phyloP scores from a whole-genome alignment of 1,284 basidiomycete genomes.

The Hortiboletus rubellus region DNA sequence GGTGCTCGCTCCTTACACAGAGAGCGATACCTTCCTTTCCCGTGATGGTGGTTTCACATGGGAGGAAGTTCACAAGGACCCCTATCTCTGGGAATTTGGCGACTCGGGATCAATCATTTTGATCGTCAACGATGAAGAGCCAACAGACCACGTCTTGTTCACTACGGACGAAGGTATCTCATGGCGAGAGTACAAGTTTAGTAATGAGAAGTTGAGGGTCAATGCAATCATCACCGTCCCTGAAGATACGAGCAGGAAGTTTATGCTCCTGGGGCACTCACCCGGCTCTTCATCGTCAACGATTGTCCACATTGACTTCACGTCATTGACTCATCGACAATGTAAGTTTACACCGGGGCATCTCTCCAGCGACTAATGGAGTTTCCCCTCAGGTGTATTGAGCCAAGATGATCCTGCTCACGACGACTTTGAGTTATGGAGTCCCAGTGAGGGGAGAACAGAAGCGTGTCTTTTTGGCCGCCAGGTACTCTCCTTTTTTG shows the following conservation, averaged over 20 bases:
- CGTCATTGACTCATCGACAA: constrained; percentile 67
- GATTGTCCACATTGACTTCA: constrained; percentile 90
- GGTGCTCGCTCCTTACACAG: constrained; percentile 74
- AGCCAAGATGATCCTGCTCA: constrained; percentile 67
- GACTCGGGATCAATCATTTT: constrained; percentile 94
- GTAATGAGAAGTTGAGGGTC: constrained; percentile 74
- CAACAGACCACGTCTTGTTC: constrained; percentile 88
- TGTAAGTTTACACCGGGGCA: constrained; percentile 52
- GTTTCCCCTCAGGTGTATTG: constrained; percentile 55
- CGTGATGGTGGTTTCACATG: constrained; percentile 97
- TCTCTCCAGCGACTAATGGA: neutral
- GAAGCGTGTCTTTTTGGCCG: constrained; percentile 79
- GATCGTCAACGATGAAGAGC: constrained; percentile 93
- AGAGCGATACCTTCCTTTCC: constrained; percentile 94
- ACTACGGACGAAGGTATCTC: constrained; percentile 84
- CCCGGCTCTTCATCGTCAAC: constrained; percentile 54
- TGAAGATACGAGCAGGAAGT: constrained; percentile 86
- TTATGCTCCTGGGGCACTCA: constrained; percentile 80
- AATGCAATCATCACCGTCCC: constrained; percentile 85
- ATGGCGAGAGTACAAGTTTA: constrained; percentile 90
- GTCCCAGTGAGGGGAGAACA: constrained; percentile 85
- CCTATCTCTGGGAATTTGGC: constrained; percentile 97
- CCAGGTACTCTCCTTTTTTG: constrained; percentile 48
- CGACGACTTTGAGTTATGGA: constrained; percentile 96
- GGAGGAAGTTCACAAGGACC: constrained; percentile 98